Base-by-base conservation (phyloP, 2,329 filamentous ascomycete species). In the Clonostachys chloroleuca region DNA sequence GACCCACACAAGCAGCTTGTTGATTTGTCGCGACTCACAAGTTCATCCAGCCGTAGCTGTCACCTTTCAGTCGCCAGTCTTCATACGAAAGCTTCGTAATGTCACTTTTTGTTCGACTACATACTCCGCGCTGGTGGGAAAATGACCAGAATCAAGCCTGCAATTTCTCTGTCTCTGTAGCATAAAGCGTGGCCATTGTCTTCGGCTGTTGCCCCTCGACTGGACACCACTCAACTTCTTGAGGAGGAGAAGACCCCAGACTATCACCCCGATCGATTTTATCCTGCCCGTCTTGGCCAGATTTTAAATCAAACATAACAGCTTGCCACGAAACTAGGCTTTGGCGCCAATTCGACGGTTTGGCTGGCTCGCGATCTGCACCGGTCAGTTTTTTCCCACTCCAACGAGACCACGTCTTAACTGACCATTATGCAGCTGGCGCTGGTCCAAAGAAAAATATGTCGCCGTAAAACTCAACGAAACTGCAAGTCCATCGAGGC, bases 381-480 rank as follows among this genome's bases (percentile, higher is more conserved):
- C 10, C 20, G 49, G 55, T 57, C 33, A 18, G 48, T n/a, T 37
- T 33, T 39, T 16, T 44, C 40, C 24, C 24, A 24, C 8, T 30
- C 24, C 24, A 30, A 34, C 7, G 17, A 40, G 5, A 14, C 4
- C 30, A 18, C 16, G 12, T 33, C 12, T 34, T 18, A 16, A 35
- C 34, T 16, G 24, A 45, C 43, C 34, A 24, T 14, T 16, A 14
- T 13, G 12, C 33, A 57, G 54, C 14, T 59, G 52, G 52, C 54
- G 53, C 10, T 58, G 56, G 56, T 52, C 46, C 3, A 30, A 34
- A 17, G 56, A 59, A 16, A 43, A 47, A 37, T 59, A 59, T 13
- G 47, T 57, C 33, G 54, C 56, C 3, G 36, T 59, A 14, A 59
- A 59, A 41, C 44, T 58, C 2, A 56, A 56, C 20, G 42, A 52